Evolutionary conservation across 2,329 filamentous ascomycete genomes (phyloP).

Genomic region (Parafenestella ontariensis): DNA sequence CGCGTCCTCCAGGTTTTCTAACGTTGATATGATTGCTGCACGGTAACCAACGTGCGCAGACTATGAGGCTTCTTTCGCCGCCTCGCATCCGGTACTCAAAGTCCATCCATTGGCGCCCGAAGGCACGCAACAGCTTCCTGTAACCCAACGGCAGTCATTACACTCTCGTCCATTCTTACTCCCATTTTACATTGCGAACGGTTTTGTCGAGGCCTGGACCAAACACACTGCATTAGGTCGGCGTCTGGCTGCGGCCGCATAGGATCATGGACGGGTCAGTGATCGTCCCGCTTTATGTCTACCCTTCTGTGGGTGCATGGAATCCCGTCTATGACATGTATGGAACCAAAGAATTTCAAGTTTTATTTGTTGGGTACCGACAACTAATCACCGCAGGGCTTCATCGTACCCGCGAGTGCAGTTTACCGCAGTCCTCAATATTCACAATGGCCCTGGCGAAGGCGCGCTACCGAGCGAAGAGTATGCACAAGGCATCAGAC

Average conservation of each 20-base stretch:
- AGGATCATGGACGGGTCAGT: slow-evolving; percentile 41
- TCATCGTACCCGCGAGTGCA: slow-evolving; percentile 48
- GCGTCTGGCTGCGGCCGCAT: slow-evolving; percentile 10
- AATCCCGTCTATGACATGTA: slow-evolving; percentile 55
- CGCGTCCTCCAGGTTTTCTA: slow-evolving; percentile 25
- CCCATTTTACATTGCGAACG: slow-evolving; percentile 2
- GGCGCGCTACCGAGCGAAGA: slow-evolving; percentile 52
- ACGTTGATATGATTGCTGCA: slow-evolving; percentile 27
- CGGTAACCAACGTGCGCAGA: slow-evolving; percentile 23
- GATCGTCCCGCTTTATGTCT: slow-evolving; percentile 59
- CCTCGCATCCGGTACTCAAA: slow-evolving; percentile 17
- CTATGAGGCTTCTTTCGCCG: slow-evolving; percentile 18
- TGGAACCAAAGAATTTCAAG: slow-evolving; percentile 8
- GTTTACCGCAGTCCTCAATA: slow-evolving; percentile 61
- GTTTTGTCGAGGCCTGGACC: not conserved
- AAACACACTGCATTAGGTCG: slow-evolving; percentile 6
- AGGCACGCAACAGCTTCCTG: slow-evolving; percentile 5
- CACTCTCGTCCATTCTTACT: slow-evolving; percentile 9
- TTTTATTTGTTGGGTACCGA: slow-evolving; percentile 1
- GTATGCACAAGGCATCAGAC: slow-evolving; percentile 53
- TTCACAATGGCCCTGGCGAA: slow-evolving; percentile 56
- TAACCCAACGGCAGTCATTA: slow-evolving; percentile 5
- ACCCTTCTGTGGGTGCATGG: slow-evolving; percentile 57
- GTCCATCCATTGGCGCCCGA: slow-evolving; percentile 23
- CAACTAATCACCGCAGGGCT: slow-evolving; percentile 29